Percentiles rank a stretch among this genome's conserved stretches.
Evolutionary conservation across 495 filamentous ascomycete genomes (phyloP).

Genomic region (Peziza echinospora): DNA sequence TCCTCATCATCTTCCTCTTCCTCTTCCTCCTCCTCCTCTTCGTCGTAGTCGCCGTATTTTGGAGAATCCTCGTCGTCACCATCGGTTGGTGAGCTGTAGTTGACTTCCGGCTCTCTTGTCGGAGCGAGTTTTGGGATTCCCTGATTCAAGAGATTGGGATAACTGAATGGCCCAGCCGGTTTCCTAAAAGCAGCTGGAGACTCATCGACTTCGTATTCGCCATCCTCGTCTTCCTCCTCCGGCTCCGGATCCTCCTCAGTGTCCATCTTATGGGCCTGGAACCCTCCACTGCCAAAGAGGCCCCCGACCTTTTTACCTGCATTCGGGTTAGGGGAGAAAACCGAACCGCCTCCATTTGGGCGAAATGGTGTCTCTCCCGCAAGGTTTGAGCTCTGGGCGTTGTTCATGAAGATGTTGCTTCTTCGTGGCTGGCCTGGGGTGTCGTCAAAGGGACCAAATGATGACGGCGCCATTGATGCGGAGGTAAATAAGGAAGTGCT

Average conservation of each 20-base stretch:
- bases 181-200: not conserved
- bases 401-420: not conserved
- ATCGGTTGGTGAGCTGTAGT: constrained; percentile 9
- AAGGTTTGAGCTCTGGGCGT: not conserved
- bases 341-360: not conserved
- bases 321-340: not conserved
- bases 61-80: constrained; percentile 8
- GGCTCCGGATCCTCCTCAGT: not conserved
- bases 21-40: constrained; percentile 6
- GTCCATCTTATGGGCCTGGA: not conserved
- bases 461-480: too few relatives aligned
- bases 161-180: not conserved
- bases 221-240: not conserved
- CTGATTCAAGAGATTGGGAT: too few relatives aligned
- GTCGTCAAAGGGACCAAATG: too few relatives aligned
- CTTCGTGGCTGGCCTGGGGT: not conserved
- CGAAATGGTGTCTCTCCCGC: not conserved
- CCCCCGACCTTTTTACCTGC: not conserved
- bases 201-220: not conserved
- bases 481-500: too few relatives aligned
- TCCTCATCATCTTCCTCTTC: constrained; percentile 11
- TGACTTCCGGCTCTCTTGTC: not conserved
- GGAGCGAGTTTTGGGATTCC: too few relatives aligned
- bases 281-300: not conserved
- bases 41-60: constrained; percentile 12